These are phyloP conservation scores for Solanum infundibuliforme DNA, from an alignment of 257 asterid genomes.

Conservation along the genomic window DNA sequence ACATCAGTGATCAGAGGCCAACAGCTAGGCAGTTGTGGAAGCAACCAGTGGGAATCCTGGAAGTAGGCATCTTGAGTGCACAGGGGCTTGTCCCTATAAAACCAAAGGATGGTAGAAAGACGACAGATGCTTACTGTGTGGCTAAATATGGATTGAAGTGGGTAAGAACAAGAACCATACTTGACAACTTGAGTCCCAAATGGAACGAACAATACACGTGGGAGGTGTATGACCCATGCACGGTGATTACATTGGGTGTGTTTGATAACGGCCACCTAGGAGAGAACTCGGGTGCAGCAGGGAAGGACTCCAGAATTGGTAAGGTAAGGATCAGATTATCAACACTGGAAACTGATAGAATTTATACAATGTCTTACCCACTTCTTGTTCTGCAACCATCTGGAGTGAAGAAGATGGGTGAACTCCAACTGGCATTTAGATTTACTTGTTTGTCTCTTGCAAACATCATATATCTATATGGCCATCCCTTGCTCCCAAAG, in stretches of 20 bases:
- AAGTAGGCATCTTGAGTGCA: slow-evolving; percentile 55
- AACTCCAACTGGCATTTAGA: slow-evolving; percentile 52
- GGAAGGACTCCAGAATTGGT: background rate
- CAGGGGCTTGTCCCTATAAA: slow-evolving; percentile 42
- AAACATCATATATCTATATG: slow-evolving; percentile 35
- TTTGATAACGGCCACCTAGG: background rate
- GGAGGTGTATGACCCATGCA: background rate
- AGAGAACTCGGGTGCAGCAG: background rate
- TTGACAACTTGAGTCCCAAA: slow-evolving; percentile 16
- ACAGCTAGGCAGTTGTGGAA: slow-evolving; percentile 60
- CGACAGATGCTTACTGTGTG: slow-evolving; percentile 59
- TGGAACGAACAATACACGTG: background rate
- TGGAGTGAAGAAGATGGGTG: slow-evolving; percentile 62
- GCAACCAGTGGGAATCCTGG: slow-evolving; percentile 54
- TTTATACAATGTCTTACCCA: slow-evolving; percentile 27
- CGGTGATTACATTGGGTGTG: background rate
- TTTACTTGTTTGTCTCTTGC: slow-evolving; percentile 46
- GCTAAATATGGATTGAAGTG: slow-evolving; percentile 68
- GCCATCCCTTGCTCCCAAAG: slow-evolving; percentile 1
- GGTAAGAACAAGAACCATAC: slow-evolving; percentile 53
- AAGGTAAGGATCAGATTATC: background rate
- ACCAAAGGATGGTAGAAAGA: slow-evolving; percentile 31
- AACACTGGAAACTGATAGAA: background rate
- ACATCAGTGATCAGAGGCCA: slow-evolving; percentile 1
- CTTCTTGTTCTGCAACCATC: slow-evolving; percentile 45